phyloP scores from a whole-genome alignment of 208 protist genomes.

The Acanthamoeba quina region DNA sequence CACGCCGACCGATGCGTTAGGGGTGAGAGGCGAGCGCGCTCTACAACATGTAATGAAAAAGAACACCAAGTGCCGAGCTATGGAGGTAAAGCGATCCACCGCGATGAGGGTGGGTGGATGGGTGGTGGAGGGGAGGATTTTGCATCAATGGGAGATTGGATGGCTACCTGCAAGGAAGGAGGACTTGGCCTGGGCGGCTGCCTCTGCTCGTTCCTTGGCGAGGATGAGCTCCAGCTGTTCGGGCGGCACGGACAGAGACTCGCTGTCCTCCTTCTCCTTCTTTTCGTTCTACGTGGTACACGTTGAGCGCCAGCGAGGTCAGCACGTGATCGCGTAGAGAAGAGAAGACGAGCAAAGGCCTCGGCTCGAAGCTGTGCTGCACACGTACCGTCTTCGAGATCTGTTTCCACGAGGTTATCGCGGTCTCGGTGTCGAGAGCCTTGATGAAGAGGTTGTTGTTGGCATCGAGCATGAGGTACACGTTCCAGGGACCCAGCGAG shows the following conservation, averaged over 20 bases:
- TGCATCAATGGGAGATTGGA: too few relatives aligned
- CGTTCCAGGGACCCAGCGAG: constrained; percentile 14
- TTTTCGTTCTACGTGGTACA: not conserved
- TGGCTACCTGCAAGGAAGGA: constrained; percentile 46
- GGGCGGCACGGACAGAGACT: not conserved
- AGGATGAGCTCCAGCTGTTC: constrained; percentile 69
- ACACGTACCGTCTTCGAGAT: not conserved
- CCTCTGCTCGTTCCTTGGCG: constrained; percentile 66
- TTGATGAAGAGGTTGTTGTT: constrained; percentile 61
- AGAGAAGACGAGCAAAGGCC: not conserved
- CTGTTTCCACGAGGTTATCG: not conserved
- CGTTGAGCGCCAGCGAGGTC: not conserved
- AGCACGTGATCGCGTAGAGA: not conserved
- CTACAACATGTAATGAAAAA: not conserved
- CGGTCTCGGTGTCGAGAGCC: not conserved
- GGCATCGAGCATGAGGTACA: constrained; percentile 42
- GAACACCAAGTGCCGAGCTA: not conserved
- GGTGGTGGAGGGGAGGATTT: too few relatives aligned
- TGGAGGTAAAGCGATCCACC: too few relatives aligned
- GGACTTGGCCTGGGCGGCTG: constrained; percentile 58
- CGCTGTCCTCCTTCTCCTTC: not conserved
- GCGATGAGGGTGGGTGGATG: too few relatives aligned
- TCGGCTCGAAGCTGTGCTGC: too few relatives aligned
- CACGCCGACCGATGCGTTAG: not conserved
- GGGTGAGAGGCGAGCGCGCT: not conserved